These are phyloP conservation scores for Botrytis galanthina DNA, from an alignment of 2,329 filamentous ascomycete genomes.

Conservation along the genomic window DNA sequence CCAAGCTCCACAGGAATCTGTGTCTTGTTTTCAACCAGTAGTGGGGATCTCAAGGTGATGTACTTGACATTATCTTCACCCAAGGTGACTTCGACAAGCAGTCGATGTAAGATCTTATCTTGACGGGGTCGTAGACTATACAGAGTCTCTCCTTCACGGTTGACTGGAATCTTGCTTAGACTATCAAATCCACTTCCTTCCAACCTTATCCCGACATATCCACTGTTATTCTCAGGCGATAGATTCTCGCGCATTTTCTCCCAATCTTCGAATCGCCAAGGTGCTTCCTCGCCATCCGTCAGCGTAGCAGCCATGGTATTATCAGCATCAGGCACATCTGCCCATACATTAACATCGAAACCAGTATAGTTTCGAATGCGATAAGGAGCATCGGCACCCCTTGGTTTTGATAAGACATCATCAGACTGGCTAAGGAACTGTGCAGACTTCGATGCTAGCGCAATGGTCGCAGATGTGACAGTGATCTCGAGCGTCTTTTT, in stretches of 20 bases:
- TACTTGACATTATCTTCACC: slow-evolving; percentile 97
- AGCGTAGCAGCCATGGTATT: slow-evolving; percentile 73
- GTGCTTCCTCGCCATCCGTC: slow-evolving; percentile 83
- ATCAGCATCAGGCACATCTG: slow-evolving; percentile 64
- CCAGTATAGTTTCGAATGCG: slow-evolving; percentile 93
- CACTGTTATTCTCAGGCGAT: slow-evolving; percentile 75
- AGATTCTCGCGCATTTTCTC: slow-evolving; percentile 94
- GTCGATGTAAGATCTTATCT: slow-evolving; percentile 79
- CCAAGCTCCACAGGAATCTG: slow-evolving; percentile 94
- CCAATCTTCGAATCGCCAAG: slow-evolving; percentile 97
- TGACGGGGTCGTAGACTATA: slow-evolving; percentile 88
- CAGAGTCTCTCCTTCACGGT: slow-evolving; percentile 88
- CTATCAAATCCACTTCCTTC: slow-evolving; percentile 94
- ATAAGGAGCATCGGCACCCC: slow-evolving; percentile 88
- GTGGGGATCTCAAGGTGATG: slow-evolving; percentile 88
- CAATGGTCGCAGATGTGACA: slow-evolving; percentile 89
- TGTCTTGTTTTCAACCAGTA: slow-evolving; percentile 92
- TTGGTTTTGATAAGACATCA: slow-evolving; percentile 88
- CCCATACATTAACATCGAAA: slow-evolving; percentile 82
- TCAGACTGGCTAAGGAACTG: slow-evolving; percentile 80
- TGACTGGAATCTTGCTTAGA: slow-evolving; percentile 83
- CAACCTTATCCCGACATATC: slow-evolving; percentile 76
- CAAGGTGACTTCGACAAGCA: slow-evolving; percentile 87
- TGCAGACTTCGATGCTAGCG: slow-evolving; percentile 86
- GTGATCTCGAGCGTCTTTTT: slow-evolving; percentile 90